Percentiles rank a stretch among this genome's conserved stretches.
These are phyloP conservation scores for Spiromastix sp. DNA, from an alignment of 2,329 filamentous ascomycete genomes.

Conservation along the genomic window DNA sequence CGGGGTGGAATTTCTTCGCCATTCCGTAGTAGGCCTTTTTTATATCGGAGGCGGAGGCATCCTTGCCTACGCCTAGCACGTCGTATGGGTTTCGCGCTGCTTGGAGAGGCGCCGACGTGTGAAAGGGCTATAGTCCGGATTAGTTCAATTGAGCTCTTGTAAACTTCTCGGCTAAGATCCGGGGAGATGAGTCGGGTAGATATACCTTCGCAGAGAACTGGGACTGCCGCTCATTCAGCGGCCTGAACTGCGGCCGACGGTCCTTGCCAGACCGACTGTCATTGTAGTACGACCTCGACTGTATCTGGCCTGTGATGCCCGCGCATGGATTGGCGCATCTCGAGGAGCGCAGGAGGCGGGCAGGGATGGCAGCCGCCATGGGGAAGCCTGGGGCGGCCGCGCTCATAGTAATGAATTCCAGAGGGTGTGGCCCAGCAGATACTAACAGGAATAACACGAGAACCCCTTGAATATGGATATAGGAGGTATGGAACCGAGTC, in stretches of 20 bases:
- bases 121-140: constrained; percentile 27
- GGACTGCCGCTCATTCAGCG: constrained; percentile 15
- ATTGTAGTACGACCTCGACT: constrained; percentile 28
- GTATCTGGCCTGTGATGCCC: constrained; percentile 21
- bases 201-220: constrained; percentile 23
- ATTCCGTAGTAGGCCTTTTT: constrained; percentile 98
- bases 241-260: constrained; percentile 19
- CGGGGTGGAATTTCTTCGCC: constrained; percentile 94
- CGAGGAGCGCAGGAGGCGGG: constrained; percentile 32
- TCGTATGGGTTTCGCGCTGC: constrained; percentile 77
- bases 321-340: constrained; percentile 27
- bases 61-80: constrained; percentile 72
- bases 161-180: background rate
- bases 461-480: too few species aligned
- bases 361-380: constrained; percentile 32
- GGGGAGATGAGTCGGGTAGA: background rate
- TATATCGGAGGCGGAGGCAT: constrained; percentile 74
- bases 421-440: too few species aligned
- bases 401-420: constrained; percentile 25
- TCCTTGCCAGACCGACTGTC: constrained; percentile 15
- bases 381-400: constrained; percentile 29
- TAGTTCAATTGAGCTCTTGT: background rate
- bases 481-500: too few species aligned
- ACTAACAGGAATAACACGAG: too few species aligned
- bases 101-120: constrained; percentile 45